Evolutionary conservation across 148 eudicot genomes (phyloP).

Genomic region (Vaccinium corymbosum): DNA sequence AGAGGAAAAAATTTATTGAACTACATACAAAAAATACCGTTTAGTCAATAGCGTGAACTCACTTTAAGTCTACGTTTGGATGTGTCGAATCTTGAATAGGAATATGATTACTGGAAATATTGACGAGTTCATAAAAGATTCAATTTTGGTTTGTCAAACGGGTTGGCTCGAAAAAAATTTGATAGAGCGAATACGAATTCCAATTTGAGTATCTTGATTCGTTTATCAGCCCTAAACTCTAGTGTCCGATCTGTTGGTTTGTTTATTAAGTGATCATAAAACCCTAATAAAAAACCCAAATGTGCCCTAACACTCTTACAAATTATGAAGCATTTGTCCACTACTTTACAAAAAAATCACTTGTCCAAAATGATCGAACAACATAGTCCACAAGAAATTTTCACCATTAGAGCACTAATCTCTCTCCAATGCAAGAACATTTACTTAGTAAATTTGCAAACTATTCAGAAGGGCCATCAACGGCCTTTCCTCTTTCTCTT

Average conservation of each 20-base stretch:
- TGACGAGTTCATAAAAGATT: neutral
- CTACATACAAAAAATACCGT: too few species aligned
- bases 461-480: slow-evolving; percentile 26
- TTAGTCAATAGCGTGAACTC: too few species aligned
- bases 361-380: neutral
- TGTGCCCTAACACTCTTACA: neutral
- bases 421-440: neutral
- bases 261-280: too few species aligned
- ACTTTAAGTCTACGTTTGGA: too few species aligned
- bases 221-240: too few species aligned
- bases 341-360: neutral
- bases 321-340: neutral
- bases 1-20: too few species aligned
- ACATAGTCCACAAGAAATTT: neutral
- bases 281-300: neutral
- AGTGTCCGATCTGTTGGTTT: neutral
- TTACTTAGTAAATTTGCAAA: neutral
- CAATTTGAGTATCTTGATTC: too few species aligned
- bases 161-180: neutral
- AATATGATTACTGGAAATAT: too few species aligned
- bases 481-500: slow-evolving; percentile 58
- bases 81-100: too few species aligned
- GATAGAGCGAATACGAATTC: neutral
- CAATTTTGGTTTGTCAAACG: neutral
- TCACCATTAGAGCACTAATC: neutral